Base-by-base conservation (phyloP, 495 filamentous ascomycete genomes). In the Neurospora sp. region DNA sequence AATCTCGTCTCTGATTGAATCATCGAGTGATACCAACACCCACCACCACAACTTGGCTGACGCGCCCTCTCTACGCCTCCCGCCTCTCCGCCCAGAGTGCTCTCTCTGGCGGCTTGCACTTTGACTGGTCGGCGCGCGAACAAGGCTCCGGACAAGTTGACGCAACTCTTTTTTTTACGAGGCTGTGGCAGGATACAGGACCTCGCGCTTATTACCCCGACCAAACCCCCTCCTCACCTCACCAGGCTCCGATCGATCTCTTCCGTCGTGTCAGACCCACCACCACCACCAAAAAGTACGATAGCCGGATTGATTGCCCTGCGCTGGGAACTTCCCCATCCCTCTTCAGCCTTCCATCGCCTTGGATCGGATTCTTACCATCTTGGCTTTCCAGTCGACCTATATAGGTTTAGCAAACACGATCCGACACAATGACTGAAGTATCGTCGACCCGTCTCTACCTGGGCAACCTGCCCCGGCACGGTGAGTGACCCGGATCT, bases 401-500 rank as follows among this genome's bases (percentile, higher is more conserved):
- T 39, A 1, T 9, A 68, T 20, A 69, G 18, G 10, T 14, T 1
- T 1, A 16, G 1, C 35, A 14, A 45, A 14, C 10, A 69, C 42
- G 31, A 71, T 20, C 74, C 68, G 69, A 73, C 71, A 81, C 70
- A 76, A 91, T 90, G 88, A 88, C 88, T 69, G 90, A 96, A 84
- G 95, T 97, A 69, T 97, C 93, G 70, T 90, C 91, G 70, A 98
- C 96, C 78, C 89, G 96, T 84, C 92, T 98, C 69, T 98, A 98
- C 87, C 87, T 98, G 82, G 96, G 96, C 81, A 98, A 98, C 83
- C 90, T 99, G 81, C 96, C 96, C 80, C 94, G 94, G 83, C 92
- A 92, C 83, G 96, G 95, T 98, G 91, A 86, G 94, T 85, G 75
- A 35, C 22, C 53, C 27, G 53, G 53, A 65, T 78, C 81, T 78